Percentiles rank a stretch among this genome's conserved stretches.
Evolutionary conservation across 2,329 filamentous ascomycete genomes (phyloP).

Genomic region (Pseudopithomyces chartarum): DNA sequence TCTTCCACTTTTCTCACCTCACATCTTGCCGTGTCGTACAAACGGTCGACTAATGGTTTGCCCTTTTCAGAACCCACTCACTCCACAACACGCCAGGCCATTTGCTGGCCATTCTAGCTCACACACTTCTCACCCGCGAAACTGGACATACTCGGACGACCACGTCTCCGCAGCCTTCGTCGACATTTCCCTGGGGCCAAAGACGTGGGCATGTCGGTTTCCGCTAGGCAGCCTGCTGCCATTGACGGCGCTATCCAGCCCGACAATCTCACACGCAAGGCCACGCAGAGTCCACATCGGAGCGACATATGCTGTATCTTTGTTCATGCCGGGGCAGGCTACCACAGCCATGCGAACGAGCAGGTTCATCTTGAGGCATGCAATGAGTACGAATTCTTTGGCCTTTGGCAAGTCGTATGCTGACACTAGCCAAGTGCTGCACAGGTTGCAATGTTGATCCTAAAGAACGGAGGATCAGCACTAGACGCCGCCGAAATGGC

Average conservation of each 20-base stretch:
- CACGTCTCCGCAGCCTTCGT: constrained; percentile 30
- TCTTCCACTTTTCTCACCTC: background rate
- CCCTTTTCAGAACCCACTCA: background rate
- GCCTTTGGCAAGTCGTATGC: background rate
- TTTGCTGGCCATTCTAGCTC: background rate
- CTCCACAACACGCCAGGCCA: background rate
- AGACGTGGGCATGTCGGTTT: constrained; percentile 31
- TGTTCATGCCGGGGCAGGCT: constrained; percentile 93
- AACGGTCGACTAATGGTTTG: background rate
- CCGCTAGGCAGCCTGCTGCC: constrained; percentile 18
- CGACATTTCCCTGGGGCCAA: constrained; percentile 28
- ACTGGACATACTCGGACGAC: constrained; percentile 28
- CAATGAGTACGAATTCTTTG: constrained; percentile 69
- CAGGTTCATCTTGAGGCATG: constrained; percentile 82
- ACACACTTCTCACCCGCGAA: constrained; percentile 10
- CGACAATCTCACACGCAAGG: constrained; percentile 43
- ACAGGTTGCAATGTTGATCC: constrained; percentile 78
- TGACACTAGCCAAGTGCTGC: constrained; percentile 66
- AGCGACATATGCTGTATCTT: constrained; percentile 77
- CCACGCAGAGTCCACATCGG: constrained; percentile 43
- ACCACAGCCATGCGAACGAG: constrained; percentile 88
- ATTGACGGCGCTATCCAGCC: constrained; percentile 29
- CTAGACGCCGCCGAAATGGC: constrained; percentile 90
- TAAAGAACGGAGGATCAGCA: constrained; percentile 78
- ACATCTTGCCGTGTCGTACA: background rate